These are phyloP conservation scores for Dictyostelium brefeldianum DNA, from an alignment of 78 protist species.

Conservation along the genomic window DNA sequence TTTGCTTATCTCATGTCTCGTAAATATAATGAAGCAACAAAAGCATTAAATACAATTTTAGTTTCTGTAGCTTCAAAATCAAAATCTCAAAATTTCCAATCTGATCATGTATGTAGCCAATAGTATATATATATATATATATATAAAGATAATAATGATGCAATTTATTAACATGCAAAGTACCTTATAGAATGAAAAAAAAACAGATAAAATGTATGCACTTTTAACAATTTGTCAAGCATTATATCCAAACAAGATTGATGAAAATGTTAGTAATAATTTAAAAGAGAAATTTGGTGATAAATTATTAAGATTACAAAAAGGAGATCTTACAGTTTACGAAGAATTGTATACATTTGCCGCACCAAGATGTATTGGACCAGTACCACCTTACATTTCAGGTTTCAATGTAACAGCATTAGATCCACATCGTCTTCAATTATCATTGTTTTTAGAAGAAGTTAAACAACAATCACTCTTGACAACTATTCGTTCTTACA, in stretches of 20 bases:
- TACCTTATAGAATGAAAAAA: slow-evolving; percentile 90
- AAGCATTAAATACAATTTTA: slow-evolving; percentile 76
- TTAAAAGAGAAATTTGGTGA: slow-evolving; percentile 91
- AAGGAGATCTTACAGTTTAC: slow-evolving; percentile 75
- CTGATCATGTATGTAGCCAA: slow-evolving; percentile 76
- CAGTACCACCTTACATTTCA: slow-evolving; percentile 71
- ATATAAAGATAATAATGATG: no score
- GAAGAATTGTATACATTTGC: slow-evolving; percentile 86
- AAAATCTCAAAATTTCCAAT: slow-evolving; percentile 59
- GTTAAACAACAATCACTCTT: slow-evolving; percentile 82
- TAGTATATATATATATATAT: no score
- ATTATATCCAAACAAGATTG: slow-evolving; percentile 91
- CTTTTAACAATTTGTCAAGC: slow-evolving; percentile 89
- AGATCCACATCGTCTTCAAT: slow-evolving; percentile 80
- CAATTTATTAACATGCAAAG: no score
- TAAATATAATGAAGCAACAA: slow-evolving; percentile 91
- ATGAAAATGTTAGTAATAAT: slow-evolving; percentile 78
- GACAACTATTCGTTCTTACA: slow-evolving; percentile 90
- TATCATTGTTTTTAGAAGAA: slow-evolving; percentile 74
- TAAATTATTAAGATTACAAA: slow-evolving; percentile 79
- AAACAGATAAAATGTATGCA: slow-evolving; percentile 92
- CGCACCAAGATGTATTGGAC: slow-evolving; percentile 90
- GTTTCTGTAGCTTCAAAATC: slow-evolving; percentile 66
- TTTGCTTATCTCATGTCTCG: slow-evolving; percentile 91
- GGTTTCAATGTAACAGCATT: slow-evolving; percentile 53